Base-by-base conservation (phyloP, 495 filamentous ascomycete species). In the Penicillium angulare region DNA sequence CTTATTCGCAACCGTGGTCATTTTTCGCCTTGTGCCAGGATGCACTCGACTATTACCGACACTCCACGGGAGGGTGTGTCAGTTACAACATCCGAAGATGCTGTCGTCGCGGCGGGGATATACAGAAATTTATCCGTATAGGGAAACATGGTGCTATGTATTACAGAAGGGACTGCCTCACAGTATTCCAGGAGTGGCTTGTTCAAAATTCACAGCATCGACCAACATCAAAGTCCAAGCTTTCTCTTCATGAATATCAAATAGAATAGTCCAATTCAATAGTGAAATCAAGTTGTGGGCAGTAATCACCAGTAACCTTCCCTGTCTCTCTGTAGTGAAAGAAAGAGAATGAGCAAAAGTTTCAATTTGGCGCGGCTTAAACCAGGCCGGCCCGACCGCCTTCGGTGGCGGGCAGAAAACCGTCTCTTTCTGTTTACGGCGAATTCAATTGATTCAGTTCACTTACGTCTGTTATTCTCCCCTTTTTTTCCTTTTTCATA, bases 1-100 rank as follows among this genome's bases (percentile, higher is more conserved):
- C 90, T 95, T 93, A 95, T 90, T 93, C 83, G 87, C 81, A 86
- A 84, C 86, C 87, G 66, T 55, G 35, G 72, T 63, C 48, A 18
- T 64, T 83, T 71, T 83, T 71, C 78, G 81, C 81, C 78, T 72
- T 63, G 66, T 73, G 68, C 69, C 58, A 56, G 51, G 56, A 53
- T 47, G 67, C 71, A 71, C 63, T 65, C 63, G 71, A 76, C 68
- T 74, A 69, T 52, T 84, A 83, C 74, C 76, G 76, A 76, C 52
- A 67, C 41, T 68, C 72, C 71, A 77, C 52, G 59, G 65, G 49
- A 57, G 44, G 62, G 63, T 68, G 61, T 57, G 64, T 77, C 79
- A 81, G 79, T 81, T 79, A 79, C 79, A 80, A 74, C 64, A 71
- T 63, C 70, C 56, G 43, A 56, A 45, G 70, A 69, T 68, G 57